Evolutionary conservation across 2,329 filamentous ascomycete genomes (phyloP).

Genomic region (Plectosphaerella sp.): DNA sequence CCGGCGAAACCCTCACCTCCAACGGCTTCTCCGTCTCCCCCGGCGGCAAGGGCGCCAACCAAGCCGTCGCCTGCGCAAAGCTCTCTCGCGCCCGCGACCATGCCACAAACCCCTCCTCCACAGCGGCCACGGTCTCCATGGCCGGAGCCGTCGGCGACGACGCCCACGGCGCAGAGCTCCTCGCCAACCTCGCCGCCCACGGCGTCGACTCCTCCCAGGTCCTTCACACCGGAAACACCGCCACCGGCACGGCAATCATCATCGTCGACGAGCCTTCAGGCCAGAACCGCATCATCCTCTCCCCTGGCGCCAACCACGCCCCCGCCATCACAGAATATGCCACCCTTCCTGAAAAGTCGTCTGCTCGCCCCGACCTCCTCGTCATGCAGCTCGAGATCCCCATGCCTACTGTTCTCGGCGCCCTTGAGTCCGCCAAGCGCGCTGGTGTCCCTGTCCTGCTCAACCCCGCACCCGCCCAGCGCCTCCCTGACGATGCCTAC

Average conservation of each 20-base stretch:
- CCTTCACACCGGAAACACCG: constrained; percentile 27
- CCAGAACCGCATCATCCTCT: constrained; percentile 73
- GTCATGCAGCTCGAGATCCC: constrained; percentile 79
- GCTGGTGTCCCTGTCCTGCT: constrained; percentile 62
- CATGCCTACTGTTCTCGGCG: constrained; percentile 57
- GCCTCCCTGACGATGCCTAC: constrained; percentile 64
- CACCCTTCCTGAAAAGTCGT: constrained; percentile 17
- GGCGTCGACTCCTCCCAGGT: constrained; percentile 60
- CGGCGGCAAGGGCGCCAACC: constrained; percentile 94
- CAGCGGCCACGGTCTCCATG: constrained; percentile 55
- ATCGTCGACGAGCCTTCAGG: constrained; percentile 68
- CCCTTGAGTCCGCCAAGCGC: constrained; percentile 46
- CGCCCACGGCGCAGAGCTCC: constrained; percentile 58
- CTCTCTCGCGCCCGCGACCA: constrained; percentile 53
- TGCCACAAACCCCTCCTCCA: constrained; percentile 23
- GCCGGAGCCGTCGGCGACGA: constrained; percentile 69
- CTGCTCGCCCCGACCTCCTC: constrained; percentile 53
- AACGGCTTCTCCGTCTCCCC: constrained; percentile 73
- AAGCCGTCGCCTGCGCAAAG: constrained; percentile 84
- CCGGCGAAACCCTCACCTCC: constrained; percentile 84
- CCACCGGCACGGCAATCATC: constrained; percentile 64
- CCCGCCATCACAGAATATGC: constrained; percentile 31
- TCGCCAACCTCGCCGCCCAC: constrained; percentile 51
- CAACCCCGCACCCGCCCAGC: constrained; percentile 77
- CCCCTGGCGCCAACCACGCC: constrained; percentile 64